phyloP scores from a whole-genome alignment of 2,329 filamentous ascomycete genomes.

The Aspergillus flavus region DNA sequence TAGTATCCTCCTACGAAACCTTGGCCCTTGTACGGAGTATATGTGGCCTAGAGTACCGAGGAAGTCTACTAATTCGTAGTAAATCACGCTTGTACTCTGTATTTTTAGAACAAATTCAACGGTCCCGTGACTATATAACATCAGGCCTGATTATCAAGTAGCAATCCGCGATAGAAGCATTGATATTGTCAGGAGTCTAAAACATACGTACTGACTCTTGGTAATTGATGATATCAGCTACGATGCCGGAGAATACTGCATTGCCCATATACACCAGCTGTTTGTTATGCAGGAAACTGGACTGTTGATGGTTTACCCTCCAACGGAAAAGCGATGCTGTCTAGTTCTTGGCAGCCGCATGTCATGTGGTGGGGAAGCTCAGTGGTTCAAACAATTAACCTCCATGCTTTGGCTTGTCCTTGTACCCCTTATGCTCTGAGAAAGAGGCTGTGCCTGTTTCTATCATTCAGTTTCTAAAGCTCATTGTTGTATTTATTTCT shows the following conservation, averaged over 20 bases:
- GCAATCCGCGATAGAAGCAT: neutral
- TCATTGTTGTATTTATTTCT: neutral
- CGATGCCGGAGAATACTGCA: neutral
- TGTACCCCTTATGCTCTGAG: neutral
- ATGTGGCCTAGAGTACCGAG: neutral
- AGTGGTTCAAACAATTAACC: conserved; percentile 1
- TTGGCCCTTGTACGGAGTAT: neutral
- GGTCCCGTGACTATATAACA: neutral
- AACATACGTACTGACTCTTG: neutral
- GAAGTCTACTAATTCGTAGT: neutral
- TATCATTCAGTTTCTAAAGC: too few species aligned
- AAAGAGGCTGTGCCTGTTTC: neutral
- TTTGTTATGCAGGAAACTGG: neutral
- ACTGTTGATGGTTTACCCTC: neutral
- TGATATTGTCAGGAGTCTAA: neutral
- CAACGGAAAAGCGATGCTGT: neutral
- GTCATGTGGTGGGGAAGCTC: conserved; percentile 27
- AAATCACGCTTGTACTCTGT: neutral
- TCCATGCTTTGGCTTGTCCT: neutral
- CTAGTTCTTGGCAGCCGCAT: conserved; percentile 18
- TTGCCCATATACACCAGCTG: neutral
- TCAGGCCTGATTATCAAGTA: neutral
- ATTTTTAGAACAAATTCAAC: neutral
- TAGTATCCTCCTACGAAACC: neutral
- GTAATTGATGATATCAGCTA: neutral